Percentiles rank a stretch among this genome's conserved stretches.
phyloP scores from a whole-genome alignment of 1,284 basidiomycete genomes.

The Malassezia brasiliensis region DNA sequence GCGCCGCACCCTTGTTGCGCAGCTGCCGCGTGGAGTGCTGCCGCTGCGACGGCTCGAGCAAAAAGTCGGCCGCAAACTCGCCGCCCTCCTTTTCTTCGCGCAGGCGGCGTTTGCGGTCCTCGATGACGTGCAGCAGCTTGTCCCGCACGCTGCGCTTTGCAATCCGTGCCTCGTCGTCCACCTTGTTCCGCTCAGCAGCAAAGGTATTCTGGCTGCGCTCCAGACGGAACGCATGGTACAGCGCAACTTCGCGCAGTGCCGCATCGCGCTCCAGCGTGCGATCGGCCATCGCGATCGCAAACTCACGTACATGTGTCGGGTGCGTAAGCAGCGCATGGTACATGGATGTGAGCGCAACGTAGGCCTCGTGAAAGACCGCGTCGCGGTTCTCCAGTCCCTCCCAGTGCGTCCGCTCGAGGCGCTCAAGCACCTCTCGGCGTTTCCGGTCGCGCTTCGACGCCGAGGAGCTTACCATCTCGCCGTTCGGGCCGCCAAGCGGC shows the following conservation, averaged over 20 bases:
- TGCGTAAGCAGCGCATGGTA: constrained; percentile 37
- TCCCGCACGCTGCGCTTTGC: constrained; percentile 40
- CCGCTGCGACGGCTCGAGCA: constrained; percentile 25
- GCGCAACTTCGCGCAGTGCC: constrained; percentile 28
- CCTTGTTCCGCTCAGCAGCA: constrained; percentile 33
- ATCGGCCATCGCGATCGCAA: constrained; percentile 33
- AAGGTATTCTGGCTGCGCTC: constrained; percentile 32
- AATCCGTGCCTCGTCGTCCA: constrained; percentile 39
- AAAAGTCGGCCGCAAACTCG: constrained; percentile 31
- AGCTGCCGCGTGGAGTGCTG: constrained; percentile 46
- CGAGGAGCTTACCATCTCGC: background rate
- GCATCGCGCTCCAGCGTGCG: constrained; percentile 35
- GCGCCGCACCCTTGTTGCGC: constrained; percentile 34
- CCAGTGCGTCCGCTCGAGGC: constrained; percentile 42
- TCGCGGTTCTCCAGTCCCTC: constrained; percentile 44
- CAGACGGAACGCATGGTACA: constrained; percentile 40
- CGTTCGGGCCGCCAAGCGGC: background rate
- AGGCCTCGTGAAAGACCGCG: constrained; percentile 37
- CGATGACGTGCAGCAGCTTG: constrained; percentile 38
- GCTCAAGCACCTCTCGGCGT: constrained; percentile 43
- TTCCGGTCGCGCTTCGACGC: constrained; percentile 33
- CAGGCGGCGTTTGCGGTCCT: constrained; percentile 38
- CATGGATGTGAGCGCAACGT: constrained; percentile 29
- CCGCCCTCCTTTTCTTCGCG: constrained; percentile 44
- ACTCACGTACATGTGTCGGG: constrained; percentile 33